phyloP scores from a whole-genome alignment of 495 filamentous ascomycete species.

The Daldinia bambusicola region DNA sequence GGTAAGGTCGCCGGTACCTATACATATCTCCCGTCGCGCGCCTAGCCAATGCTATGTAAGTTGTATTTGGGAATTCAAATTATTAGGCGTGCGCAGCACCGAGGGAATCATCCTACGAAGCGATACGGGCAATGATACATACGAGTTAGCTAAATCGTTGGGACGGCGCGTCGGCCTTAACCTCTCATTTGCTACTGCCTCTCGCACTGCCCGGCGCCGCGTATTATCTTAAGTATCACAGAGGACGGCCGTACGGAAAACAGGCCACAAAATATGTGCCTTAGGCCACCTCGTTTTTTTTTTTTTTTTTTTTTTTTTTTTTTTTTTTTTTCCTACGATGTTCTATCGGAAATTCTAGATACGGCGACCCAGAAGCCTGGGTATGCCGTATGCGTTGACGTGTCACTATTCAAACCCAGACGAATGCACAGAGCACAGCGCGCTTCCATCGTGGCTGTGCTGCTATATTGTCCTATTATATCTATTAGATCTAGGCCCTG shows the following conservation, averaged over 20 bases:
- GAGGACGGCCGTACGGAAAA: conserved; percentile 28
- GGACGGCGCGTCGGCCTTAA: conserved; percentile 11
- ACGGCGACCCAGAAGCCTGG: conserved; percentile 45
- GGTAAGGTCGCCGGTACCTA: conserved; percentile 12
- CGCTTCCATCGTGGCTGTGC: conserved; percentile 40
- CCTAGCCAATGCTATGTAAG: conserved; percentile 20
- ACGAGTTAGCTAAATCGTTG: conserved; percentile 30
- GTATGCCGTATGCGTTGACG: conserved; percentile 43
- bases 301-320: background rate
- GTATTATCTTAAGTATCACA: conserved; percentile 33
- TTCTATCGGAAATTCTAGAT: conserved; percentile 29
- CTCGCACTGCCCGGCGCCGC: conserved; percentile 35
- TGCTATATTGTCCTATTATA: conserved; percentile 28
- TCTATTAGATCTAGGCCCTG: conserved; percentile 31
- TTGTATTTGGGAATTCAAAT: conserved; percentile 11
- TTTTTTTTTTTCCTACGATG: conserved; percentile 13
- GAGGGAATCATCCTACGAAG: conserved; percentile 30
- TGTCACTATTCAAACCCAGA: conserved; percentile 40
- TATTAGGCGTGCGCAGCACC: conserved; percentile 27
- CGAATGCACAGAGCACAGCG: conserved; percentile 30
- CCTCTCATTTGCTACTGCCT: conserved; percentile 30
- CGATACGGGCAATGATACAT: conserved; percentile 33
- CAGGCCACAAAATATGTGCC: conserved; percentile 29
- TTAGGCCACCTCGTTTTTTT: conserved; percentile 1
- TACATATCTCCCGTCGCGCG: conserved; percentile 31